Evolutionary conservation across 2,329 filamentous ascomycete genomes (phyloP), one percentile per base, ranked within the genome.

Genomic region (Onygenales sp.): DNA sequence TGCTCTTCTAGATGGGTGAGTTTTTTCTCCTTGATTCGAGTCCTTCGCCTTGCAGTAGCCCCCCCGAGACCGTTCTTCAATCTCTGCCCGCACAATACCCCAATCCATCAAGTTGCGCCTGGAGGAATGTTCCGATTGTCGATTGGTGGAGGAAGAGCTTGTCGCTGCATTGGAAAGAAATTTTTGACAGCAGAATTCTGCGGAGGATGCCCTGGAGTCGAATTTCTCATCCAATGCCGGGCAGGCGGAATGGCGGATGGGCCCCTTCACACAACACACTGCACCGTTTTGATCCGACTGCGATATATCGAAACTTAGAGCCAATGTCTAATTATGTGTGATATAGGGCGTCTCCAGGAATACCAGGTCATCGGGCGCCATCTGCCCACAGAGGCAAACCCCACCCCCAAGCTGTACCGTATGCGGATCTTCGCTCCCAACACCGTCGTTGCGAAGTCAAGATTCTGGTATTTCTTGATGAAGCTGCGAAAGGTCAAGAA

Each of bases 401-500:
- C 92, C 72, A 89, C 89, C 71, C 93, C 93, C 69, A 92, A 93
- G 82, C 87, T 98, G 78, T 98, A 97, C 86, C 91, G 93, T 79
- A 98, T 98, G 93, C 91, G 91, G 77, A 96, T 98, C 78, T 98
- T 98, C 77, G 93, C 93, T 66, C 89, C 90, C 68, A 98, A 98
- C 81, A 82, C 86, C 70, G 93, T 96, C 66, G 91, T 98, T 71
- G 93, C 94, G 75, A 98, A 98, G 87, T 96, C 91, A 75, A 89
- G 93, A 73, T 98, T 95, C 87, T 98, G 94, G 94, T 98, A 98
- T 85, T 98, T 98, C 85, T 81, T 98, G 77, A 89, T 90, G 78
- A 94, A 95, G 83, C 84, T 98, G 72, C 86, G 89, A 75, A 98
- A 98, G 86, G 90, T 98, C 82, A 98, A 98, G 91, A 98, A 98